Conservation (phyloP, 2,329 filamentous ascomycete species). For the Trichoderma simmonsii region DNA sequence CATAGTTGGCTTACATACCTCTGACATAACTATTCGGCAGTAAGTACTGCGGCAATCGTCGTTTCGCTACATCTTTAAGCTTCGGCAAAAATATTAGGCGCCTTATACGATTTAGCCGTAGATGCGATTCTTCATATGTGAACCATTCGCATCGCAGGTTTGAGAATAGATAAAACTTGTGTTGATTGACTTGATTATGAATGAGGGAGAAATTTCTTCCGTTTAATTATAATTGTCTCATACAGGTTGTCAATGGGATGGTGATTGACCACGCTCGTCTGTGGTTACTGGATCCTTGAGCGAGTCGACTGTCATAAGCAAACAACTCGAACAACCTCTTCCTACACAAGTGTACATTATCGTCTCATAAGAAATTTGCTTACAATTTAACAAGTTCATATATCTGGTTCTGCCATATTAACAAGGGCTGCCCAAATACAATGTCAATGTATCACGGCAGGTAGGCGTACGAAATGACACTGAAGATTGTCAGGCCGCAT, state of each 20-base stretch:
- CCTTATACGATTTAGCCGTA: not conserved
- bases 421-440: not conserved
- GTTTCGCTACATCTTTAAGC: not conserved
- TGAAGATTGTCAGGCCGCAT: not conserved
- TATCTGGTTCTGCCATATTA: not conserved
- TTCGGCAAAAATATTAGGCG: conserved; percentile 6
- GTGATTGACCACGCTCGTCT: not conserved
- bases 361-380: not conserved
- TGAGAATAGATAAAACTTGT: not conserved
- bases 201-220: not conserved
- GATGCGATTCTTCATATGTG: not conserved
- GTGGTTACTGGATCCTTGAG: not conserved
- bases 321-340: not conserved
- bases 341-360: not conserved
- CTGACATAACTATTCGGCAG: not conserved
- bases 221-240: not conserved
- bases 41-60: not conserved
- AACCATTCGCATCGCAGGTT: not conserved
- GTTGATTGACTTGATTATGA: not conserved
- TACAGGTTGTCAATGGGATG: not conserved
- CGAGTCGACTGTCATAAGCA: not conserved
- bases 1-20: not conserved
- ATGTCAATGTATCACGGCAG: not conserved
- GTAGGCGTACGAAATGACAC: not conserved
- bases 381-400: not conserved